These are phyloP conservation scores for Exophiala oligosperma DNA, from an alignment of 2,329 filamentous ascomycete species.

Conservation along the genomic window DNA sequence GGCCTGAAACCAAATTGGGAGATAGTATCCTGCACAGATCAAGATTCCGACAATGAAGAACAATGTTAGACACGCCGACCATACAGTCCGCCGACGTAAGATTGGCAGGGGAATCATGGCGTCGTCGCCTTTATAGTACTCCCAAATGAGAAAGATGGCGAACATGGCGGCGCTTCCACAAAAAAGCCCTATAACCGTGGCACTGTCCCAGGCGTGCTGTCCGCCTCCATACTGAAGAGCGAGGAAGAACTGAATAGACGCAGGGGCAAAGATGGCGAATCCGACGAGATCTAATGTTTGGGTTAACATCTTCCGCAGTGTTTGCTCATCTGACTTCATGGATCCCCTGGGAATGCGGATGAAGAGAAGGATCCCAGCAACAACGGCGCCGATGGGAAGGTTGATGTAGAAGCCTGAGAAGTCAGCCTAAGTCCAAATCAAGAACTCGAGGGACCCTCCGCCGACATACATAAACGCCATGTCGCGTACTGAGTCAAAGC, in stretches of 20 bases:
- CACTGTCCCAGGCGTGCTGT: constrained; percentile 46
- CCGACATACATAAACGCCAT: constrained; percentile 43
- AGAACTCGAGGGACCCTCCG: neutral
- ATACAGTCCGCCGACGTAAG: neutral
- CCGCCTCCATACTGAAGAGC: constrained; percentile 49
- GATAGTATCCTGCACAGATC: constrained; percentile 44
- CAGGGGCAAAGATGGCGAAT: constrained; percentile 42
- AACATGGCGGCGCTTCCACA: constrained; percentile 46
- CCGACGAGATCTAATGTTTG: constrained; percentile 43
- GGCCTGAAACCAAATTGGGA: constrained; percentile 48
- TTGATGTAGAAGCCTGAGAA: constrained; percentile 29
- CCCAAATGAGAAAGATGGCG: constrained; percentile 41
- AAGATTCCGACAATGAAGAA: constrained; percentile 33
- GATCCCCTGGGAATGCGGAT: constrained; percentile 3
- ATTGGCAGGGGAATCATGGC: constrained; percentile 11
- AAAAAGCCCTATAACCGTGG: constrained; percentile 50
- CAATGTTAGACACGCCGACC: neutral
- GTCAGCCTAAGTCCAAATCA: neutral
- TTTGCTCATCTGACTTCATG: constrained; percentile 34
- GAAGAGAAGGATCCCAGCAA: constrained; percentile 31
- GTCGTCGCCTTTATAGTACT: constrained; percentile 7
- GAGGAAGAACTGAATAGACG: constrained; percentile 47
- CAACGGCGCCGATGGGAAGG: constrained; percentile 37
- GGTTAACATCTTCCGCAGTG: constrained; percentile 48
- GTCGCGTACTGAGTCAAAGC: constrained; percentile 39